Evolutionary conservation across 768 basidiomycete species (phyloP), one percentile per base, ranked within the genome.

Genomic region (Suillus fuscotomentosus): DNA sequence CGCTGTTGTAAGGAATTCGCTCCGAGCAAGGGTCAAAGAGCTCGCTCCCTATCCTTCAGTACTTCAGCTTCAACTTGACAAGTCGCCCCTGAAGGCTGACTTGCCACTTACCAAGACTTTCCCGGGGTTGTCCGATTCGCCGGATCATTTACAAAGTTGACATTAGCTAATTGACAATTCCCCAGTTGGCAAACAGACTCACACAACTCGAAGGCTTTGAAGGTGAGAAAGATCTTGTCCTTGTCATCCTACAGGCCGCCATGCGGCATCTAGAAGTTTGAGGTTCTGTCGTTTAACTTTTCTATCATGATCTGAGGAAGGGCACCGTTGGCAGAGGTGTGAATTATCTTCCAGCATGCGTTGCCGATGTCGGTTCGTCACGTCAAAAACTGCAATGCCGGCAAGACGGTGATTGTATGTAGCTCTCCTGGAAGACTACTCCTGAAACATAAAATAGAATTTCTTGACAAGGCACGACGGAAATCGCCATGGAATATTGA

Each of bases 161-260:
- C 36, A 38, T 38, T 38, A 38, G 36, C 36, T 38, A 38, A 38
- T 38, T 38, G 36, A 0, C 31, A 31, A 31, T 31, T 31, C 31
- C 27, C 4, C 5, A 38, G 36, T 10, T 10, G 5, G 31, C 31
- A 10, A 38, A 38, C 36, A 8, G 36, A 38, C 36, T 38, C 36
- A 38, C 36, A 38, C 9, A 36, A 8, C 7, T 36, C 9, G 36
- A 36, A 36, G 10, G 10, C 8, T 38, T 24, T 38, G 36, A 38
- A 41, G 39, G 57, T 59, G 57, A 59, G 57, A 59, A 57, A 59
- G 41, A 59, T 59, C 24, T 41, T 10, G n/a, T 24, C 9, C 22
- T 13, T 17, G 22, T 39, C 11, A 27, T 22, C 14, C 27, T 17
- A 17, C 50, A 31, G 15, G 9, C 38, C 22, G 9, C 17, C 57